Evolutionary conservation across 2,329 filamentous ascomycete genomes (phyloP), one percentile per base, ranked within the genome.

Genomic region (Colletotrichum spaethianum): DNA sequence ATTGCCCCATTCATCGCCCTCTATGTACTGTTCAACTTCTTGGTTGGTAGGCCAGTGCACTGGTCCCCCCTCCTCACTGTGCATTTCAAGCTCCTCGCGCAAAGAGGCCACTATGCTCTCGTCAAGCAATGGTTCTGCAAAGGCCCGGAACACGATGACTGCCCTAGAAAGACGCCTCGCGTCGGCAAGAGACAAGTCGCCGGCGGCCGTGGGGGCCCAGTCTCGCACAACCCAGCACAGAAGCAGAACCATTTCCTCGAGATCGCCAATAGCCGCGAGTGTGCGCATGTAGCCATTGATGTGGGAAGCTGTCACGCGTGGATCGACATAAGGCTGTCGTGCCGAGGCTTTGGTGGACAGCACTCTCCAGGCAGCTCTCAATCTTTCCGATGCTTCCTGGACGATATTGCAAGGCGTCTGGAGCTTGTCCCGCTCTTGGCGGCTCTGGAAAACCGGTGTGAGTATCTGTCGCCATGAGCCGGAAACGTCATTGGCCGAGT

Each of bases 221-320:
- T 90, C 80, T 31, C 80, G 75, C 0, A 88, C 80, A 74, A 92
- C 87, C 91, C 91, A 95, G 38, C 82, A 79, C 18, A 92, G 80
- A 6, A 92, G 80, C 4, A 82, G 82, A 6, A 87, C 84, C 78
- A 94, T 89, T 61, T 87, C 89, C 2, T 86, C 81, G 60, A 85
- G 84, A 74, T 94, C 90, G 44, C 87, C 87, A n/a, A 90, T 79
- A 63, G 88, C 86, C 1, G 89, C 92, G 28, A 94, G 82, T 1
- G 89, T 86, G 57, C 91, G 86, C 78, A 94, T 86, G 77, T 93
- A 93, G 2, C 84, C 82, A 75, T 77, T 46, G 86, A 80, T 26
- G 80, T 80, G 8, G 87, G 85, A 12, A 79, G 79, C 14, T 91
- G 82, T 16, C 83, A 78, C 46, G 3, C 50, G 31, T 16, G 7